phyloP scores from a whole-genome alignment of 306 rosid species.

The Trifolium pratense region DNA sequence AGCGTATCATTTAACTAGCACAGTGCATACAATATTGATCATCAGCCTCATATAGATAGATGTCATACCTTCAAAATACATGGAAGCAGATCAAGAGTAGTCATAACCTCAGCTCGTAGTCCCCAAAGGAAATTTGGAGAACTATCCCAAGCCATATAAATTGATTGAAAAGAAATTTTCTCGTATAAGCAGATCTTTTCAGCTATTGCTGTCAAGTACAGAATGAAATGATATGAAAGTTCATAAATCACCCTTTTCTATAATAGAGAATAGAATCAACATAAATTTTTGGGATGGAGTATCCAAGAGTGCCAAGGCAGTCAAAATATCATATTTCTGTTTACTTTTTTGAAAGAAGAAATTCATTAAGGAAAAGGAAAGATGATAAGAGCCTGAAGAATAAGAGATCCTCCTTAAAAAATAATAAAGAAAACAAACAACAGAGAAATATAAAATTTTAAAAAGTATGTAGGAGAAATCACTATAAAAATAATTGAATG shows the following conservation, averaged over 20 bases:
- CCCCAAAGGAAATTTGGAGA: conserved; percentile 64
- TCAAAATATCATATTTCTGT: conserved; percentile 9
- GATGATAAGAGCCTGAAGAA: not conserved
- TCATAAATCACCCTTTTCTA: conserved; percentile 25
- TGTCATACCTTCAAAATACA: conserved; percentile 72
- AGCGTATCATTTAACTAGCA: conserved; percentile 33
- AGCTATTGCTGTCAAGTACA: conserved; percentile 54
- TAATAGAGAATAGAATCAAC: conserved; percentile 29
- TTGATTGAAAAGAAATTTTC: conserved; percentile 66
- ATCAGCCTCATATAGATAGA: conserved; percentile 24
- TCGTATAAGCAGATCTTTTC: conserved; percentile 69
- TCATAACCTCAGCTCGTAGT: conserved; percentile 64
- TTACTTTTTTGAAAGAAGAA: conserved; percentile 36
- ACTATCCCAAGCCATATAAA: conserved; percentile 60
- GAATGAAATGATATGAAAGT: conserved; percentile 35
- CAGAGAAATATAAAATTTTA: conserved; percentile 17
- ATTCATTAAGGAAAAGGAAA: conserved; percentile 29
- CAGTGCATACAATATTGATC: conserved; percentile 17
- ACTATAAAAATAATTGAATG: not conserved
- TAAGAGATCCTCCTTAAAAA: conserved; percentile 18
- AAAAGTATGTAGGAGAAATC: conserved; percentile 7
- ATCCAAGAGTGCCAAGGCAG: conserved; percentile 5
- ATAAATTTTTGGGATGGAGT: not conserved
- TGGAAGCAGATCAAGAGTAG: conserved; percentile 60
- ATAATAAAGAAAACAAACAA: not conserved